Evolutionary conservation across 192 early-diverging fungal genomes (phyloP).

Genomic region (Coemansia sp.): DNA sequence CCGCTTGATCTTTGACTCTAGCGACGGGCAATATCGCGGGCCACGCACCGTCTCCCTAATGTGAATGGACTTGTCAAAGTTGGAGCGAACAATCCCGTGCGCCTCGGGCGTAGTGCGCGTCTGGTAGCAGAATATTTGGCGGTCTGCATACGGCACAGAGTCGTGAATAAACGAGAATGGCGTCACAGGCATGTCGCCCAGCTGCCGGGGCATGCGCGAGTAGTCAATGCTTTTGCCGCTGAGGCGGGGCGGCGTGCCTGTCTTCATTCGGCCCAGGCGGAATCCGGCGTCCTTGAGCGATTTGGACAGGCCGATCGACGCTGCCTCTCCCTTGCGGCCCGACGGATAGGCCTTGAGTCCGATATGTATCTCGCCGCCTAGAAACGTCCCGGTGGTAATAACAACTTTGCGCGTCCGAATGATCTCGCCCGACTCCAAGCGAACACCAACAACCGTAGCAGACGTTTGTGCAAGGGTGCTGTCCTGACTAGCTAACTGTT

Average conservation of each 20-base stretch:
- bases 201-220: constrained; percentile 59
- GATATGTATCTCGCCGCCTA: constrained; percentile 81
- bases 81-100: constrained; percentile 66
- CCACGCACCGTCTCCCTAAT: constrained; percentile 82
- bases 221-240: constrained; percentile 77
- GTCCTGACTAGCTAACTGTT: constrained; percentile 33
- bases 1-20: constrained; percentile 77
- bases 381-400: constrained; percentile 80
- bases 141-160: constrained; percentile 64
- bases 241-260: constrained; percentile 78
- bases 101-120: constrained; percentile 68
- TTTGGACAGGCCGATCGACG: constrained; percentile 72
- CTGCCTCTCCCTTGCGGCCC: constrained; percentile 70
- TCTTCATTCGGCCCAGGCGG: constrained; percentile 75
- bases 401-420: constrained; percentile 69
- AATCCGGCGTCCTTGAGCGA: constrained; percentile 74
- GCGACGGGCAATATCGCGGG: constrained; percentile 78
- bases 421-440: constrained; percentile 64
- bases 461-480: constrained; percentile 23
- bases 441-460: constrained; percentile 57
- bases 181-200: constrained; percentile 66
- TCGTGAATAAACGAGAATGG: constrained; percentile 79
- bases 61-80: constrained; percentile 77
- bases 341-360: constrained; percentile 67
- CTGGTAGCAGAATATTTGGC: constrained; percentile 72